Conservation (phyloP, 495 filamentous ascomycete genomes). For the Penicillium manginii region DNA sequence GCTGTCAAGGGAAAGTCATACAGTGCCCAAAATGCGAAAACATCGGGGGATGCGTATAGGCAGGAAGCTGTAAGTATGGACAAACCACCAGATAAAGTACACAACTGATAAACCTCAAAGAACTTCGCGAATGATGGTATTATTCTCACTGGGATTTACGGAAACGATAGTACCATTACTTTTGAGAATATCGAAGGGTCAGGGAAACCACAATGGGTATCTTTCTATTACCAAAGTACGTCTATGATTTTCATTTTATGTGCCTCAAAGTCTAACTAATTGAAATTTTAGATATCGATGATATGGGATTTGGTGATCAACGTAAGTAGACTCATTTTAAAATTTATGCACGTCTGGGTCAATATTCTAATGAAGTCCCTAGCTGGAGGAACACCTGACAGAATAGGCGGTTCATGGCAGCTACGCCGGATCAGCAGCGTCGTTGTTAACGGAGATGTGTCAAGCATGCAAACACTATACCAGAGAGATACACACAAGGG, state of each 20-base stretch:
- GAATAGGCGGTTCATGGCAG: constrained; percentile 31
- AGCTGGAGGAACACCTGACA: constrained; percentile 30
- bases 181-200: constrained; percentile 51
- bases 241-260: background rate
- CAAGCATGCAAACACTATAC: constrained; percentile 26
- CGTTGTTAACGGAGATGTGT: constrained; percentile 26
- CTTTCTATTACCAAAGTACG: constrained; percentile 52
- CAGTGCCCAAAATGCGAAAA: constrained; percentile 40
- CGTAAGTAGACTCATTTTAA: constrained; percentile 18
- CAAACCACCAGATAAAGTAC: background rate
- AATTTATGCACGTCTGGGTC: background rate
- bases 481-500: constrained; percentile 34
- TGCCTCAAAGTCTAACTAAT: background rate
- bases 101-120: constrained; percentile 1
- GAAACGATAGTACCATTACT: constrained; percentile 55
- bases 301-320: constrained; percentile 35
- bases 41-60: constrained; percentile 44
- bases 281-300: constrained; percentile 25
- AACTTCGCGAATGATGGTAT: constrained; percentile 50
- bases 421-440: constrained; percentile 33
- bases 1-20: constrained; percentile 47
- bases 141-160: constrained; percentile 53
- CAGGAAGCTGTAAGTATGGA: constrained; percentile 43
- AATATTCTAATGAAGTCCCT: constrained; percentile 7
- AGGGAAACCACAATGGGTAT: constrained; percentile 57